phyloP scores from a whole-genome alignment of 2,329 filamentous ascomycete species.

The Botrytis paeoniae region DNA sequence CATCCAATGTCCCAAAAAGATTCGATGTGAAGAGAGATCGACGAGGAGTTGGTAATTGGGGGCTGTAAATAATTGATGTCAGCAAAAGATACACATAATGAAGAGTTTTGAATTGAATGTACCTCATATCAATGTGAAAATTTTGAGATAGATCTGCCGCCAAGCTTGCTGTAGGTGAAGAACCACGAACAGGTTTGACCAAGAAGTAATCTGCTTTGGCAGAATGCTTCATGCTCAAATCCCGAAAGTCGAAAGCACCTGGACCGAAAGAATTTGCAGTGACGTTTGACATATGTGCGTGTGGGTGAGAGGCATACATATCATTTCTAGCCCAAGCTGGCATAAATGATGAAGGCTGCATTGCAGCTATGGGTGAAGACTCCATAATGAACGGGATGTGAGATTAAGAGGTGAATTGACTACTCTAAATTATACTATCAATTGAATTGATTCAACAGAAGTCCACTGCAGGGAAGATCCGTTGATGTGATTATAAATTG shows the following conservation, averaged over 20 bases:
- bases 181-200: conserved; percentile 72
- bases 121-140: conserved; percentile 96
- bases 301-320: conserved; percentile 51
- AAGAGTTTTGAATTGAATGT: conserved; percentile 35
- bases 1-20: conserved; percentile 49
- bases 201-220: conserved; percentile 76
- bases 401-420: conserved; percentile 5
- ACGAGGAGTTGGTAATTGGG: conserved; percentile 77
- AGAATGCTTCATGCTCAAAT: conserved; percentile 68
- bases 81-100: conserved; percentile 5
- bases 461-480: not conserved
- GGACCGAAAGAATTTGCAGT: conserved; percentile 53
- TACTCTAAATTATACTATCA: conserved; percentile 12
- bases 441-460: conserved; percentile 11
- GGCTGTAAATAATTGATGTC: conserved; percentile 50
- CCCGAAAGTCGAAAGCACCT: conserved; percentile 72
- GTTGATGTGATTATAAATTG: not conserved
- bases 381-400: conserved; percentile 59
- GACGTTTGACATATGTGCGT: conserved; percentile 48
- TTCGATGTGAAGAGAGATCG: conserved; percentile 79
- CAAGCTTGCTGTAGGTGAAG: conserved; percentile 85
- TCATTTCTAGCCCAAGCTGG: conserved; percentile 58
- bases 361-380: conserved; percentile 89
- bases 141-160: conserved; percentile 95
- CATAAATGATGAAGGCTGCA: conserved; percentile 71